Conservation (phyloP, 805 yeast species). For the Myxozyma nipponensis region DNA sequence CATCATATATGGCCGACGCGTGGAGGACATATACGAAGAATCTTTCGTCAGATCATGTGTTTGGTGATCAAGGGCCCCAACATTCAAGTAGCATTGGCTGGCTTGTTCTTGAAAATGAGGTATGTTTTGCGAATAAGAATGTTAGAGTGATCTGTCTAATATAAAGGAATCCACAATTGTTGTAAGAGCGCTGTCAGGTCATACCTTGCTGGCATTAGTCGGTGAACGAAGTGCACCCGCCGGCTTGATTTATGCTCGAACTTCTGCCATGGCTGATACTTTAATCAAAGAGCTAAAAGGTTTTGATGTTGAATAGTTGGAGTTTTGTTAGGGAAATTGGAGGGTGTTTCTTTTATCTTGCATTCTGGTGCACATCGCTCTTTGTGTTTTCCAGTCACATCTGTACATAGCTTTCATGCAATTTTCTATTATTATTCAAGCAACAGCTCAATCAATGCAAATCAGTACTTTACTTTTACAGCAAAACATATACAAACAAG, state of each 20-base stretch:
- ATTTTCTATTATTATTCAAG: too few relatives aligned
- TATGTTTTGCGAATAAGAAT: too few relatives aligned
- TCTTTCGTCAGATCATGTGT: background rate
- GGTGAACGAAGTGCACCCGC: constrained; percentile 33
- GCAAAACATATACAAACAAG: background rate
- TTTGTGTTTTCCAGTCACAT: too few relatives aligned
- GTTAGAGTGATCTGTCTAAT: too few relatives aligned
- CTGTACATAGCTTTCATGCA: too few relatives aligned
- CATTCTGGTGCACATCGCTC: too few relatives aligned
- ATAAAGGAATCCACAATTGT: constrained; percentile 23
- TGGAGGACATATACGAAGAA: constrained; percentile 24
- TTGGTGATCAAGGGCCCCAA: too few relatives aligned
- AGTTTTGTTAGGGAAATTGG: too few relatives aligned
- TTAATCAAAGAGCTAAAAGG: constrained; percentile 30
- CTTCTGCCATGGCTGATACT: constrained; percentile 30
- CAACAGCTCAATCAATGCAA: too few relatives aligned
- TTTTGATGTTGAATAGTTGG: constrained; percentile 19
- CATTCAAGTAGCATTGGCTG: constrained; percentile 22
- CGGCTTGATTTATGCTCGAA: constrained; percentile 30
- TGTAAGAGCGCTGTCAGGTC: constrained; percentile 9
- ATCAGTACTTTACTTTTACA: too few relatives aligned
- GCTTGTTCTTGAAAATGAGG: constrained; percentile 32
- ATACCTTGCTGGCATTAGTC: constrained; percentile 29
- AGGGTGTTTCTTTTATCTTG: too few relatives aligned
- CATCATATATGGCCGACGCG: constrained; percentile 26